Evolutionary conservation across 1,284 basidiomycete species (phyloP), one percentile per base, ranked within the genome.

Genomic region (Xerocomus nothofagi): DNA sequence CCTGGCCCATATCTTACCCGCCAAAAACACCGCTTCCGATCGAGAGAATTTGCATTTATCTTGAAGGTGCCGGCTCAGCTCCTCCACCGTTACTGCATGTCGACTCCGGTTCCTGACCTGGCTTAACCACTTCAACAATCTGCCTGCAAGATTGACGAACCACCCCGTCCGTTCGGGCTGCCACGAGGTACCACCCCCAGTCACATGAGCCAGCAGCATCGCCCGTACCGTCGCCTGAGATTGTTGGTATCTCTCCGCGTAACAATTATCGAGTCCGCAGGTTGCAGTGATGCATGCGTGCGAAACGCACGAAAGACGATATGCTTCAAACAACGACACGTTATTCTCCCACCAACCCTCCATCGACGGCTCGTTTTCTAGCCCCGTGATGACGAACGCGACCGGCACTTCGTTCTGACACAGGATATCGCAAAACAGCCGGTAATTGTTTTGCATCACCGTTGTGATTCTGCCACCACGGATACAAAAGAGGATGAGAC

Each of bases 401-500:
- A 71, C 57, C 0, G 71, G 72, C 6, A 73, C 67, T 18, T 61
- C 44, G 27, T 53, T 55, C 31, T 65, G 56, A 39, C 69, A 73
- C 21, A 73, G 58, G 30, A 65, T 63, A 0, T 62, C 53, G 26
- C 49, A 55, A 51, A 73, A 73, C 32, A 72, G 33, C 12, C 50
- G 56, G 58, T 68, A 74, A 38, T 73, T 73, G 51, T 59, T 56
- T 18, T 69, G 60, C 49, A 56, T 51, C 36, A 61, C 60, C 2
- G 61, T 55, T 0, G 59, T 63, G 47, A 75, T 68, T 45, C 70
- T 63, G 4, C 65, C 53, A 4, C 62, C 65, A 11, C 69, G 62
- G 34, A 73, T 60, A 45, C 64, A 68, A 39, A 69, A 73, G 11
- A 73, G 55, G 30, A 73, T 61, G 36, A 73, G 69, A 44, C 56